Base-by-base conservation (phyloP, 257 asterid species). In the Solanum habrochaites region DNA sequence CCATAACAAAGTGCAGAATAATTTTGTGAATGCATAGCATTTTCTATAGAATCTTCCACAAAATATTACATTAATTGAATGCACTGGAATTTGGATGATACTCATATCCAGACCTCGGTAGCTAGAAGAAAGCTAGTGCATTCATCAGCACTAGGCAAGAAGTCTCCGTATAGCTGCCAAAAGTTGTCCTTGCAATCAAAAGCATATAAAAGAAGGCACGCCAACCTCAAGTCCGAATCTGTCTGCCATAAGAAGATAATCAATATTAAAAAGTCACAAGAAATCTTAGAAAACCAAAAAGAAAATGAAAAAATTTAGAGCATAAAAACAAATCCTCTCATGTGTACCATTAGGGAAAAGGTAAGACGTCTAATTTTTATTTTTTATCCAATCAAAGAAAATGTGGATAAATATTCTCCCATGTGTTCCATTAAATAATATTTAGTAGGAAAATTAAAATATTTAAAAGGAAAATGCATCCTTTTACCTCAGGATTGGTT, bases 151-250 rank as follows among this genome's bases (percentile, higher is more conserved):
- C 93, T 87, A 74, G 99, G 99, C 90, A 95, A 94, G 89, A 95
- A 97, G 91, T 97, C 99, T 83, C 99, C 97, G 89, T 95, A 97
- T 66, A 97, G 93, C 93, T 93, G 98, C 99, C 98, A 97, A 91
- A 97, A 97, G 87, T 94, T 97, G 86, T 92, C 98, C 88, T 93
- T 94, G 98, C 98, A 94, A 93, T 97, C 99, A 89, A 97, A 93
- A 60, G 99, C 94, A 43, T 94, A 91, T 83, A 97, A 83, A 37
- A 97, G 96, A 88, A 95, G 96, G 89, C 99, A 94, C 39, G 99
- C 99, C 93, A 97, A 40, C 93, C 99, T 93, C 89, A 97, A 93
- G 92, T 97, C 99, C 95, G 96, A 97, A 86, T 97, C 99, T 88
- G 98, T 94, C 99, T 97, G 98, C 90, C 92, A 89, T 75, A 88